Evolutionary conservation across 805 yeast genomes (phyloP), one percentile per base, ranked within the genome.

Genomic region (Wickerhamomyces alni): DNA sequence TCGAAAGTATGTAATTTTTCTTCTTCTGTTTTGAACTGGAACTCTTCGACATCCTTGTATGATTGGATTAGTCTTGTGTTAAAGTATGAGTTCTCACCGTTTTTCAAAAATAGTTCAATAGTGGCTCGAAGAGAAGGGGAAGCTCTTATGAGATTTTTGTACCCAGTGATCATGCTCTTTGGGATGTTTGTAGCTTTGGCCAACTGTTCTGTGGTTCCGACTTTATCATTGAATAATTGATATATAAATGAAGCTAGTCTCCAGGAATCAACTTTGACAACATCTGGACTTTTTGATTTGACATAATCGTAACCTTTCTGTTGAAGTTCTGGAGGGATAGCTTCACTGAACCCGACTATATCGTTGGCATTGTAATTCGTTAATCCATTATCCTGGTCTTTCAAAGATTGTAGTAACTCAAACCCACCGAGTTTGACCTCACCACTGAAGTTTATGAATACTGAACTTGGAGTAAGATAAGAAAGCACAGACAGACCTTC

Each of bases 381-480:
- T 17, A 30, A n/a, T 3, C 6, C 11, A n/a, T 31, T 19, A n/a
- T 52, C 51, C 2, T 51, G 54, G 30, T 50, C 59, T 37, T 72
- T 63, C 32, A 72, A 55, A 39, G 67, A 72, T 2, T 82, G 70
- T 27, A 77, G 61, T 1, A 81, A 58, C 58, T 89, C 97, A 51
- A 88, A 78, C 1, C 96, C 95, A 42, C 84, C 83, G 21, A 89
- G 56, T 43, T 77, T 81, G 91, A 95, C 87, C 53, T 84, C 94
- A 12, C 96, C 95, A 13, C 67, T 54, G 24, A 69, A 72, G 39
- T 75, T 82, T 13, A 86, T 78, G 55, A 65, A 88, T 1, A 89
- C 70, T 1, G 84, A 74, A 30, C 73, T 66, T 16, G 63, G 48
- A 42, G 74, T 69, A 11, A 87, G 47, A 43, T 77, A 77, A 6